Conservation (phyloP, 768 basidiomycete species). For the Kwoniella botswanensis region DNA sequence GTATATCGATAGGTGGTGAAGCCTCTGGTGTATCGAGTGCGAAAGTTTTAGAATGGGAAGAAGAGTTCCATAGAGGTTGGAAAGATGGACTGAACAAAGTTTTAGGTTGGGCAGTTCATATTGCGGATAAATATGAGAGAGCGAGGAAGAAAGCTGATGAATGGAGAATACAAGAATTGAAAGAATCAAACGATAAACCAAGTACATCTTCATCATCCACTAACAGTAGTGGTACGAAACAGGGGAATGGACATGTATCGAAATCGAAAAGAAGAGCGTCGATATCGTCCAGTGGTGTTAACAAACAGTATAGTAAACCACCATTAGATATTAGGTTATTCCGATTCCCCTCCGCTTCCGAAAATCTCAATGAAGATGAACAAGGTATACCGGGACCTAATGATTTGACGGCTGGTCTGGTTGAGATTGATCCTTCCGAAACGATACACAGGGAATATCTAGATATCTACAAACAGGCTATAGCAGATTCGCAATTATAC, state of each 20-base stretch:
- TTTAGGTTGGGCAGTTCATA: constrained; percentile 53
- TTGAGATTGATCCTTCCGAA: constrained; percentile 36
- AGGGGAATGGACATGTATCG: constrained; percentile 25
- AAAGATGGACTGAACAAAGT: constrained; percentile 51
- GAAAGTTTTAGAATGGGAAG: constrained; percentile 51
- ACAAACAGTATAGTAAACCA: constrained; percentile 33
- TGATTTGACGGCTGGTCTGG: constrained; percentile 40
- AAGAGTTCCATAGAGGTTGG: constrained; percentile 55
- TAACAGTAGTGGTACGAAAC: background rate
- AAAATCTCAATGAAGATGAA: constrained; percentile 16
- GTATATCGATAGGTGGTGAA: constrained; percentile 57
- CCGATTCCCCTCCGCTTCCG: constrained; percentile 48
- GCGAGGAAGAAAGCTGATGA: constrained; percentile 52
- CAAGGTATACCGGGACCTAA: constrained; percentile 17
- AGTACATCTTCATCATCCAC: background rate
- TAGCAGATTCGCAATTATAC: constrained; percentile 42
- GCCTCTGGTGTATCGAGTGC: constrained; percentile 32
- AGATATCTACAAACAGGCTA: constrained; percentile 41
- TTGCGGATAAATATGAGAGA: constrained; percentile 55
- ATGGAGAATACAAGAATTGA: constrained; percentile 39
- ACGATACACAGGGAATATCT: constrained; percentile 40
- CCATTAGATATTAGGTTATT: constrained; percentile 50
- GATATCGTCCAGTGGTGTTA: constrained; percentile 6
- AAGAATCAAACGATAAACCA: background rate
- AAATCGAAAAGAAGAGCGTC: constrained; percentile 31